phyloP scores from a whole-genome alignment of 805 yeast species.

The Wickerhamiella qilinensis region DNA sequence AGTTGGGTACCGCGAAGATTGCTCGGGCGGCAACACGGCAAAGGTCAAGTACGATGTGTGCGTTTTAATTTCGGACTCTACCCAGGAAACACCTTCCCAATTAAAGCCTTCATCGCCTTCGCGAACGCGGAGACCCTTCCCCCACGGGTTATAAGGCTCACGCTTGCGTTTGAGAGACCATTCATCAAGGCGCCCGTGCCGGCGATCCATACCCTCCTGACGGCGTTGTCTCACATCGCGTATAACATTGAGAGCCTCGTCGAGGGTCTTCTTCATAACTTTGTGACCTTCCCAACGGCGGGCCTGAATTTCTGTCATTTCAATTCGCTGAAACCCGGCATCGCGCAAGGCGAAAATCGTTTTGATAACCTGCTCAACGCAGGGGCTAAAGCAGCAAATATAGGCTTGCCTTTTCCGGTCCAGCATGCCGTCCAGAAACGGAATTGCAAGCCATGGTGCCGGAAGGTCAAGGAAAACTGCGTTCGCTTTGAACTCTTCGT shows the following conservation, averaged over 20 bases:
- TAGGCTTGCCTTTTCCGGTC: constrained; percentile 38
- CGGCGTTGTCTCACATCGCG: constrained; percentile 62
- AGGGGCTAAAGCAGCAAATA: constrained; percentile 92
- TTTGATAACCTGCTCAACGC: constrained; percentile 90
- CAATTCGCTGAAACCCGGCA: constrained; percentile 71
- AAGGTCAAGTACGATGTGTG: constrained; percentile 91
- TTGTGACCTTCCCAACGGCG: constrained; percentile 80
- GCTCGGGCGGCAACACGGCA: constrained; percentile 47
- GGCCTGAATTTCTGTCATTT: constrained; percentile 83
- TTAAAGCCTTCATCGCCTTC: constrained; percentile 73
- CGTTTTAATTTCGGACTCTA: constrained; percentile 74
- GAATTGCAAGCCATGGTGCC: constrained; percentile 92
- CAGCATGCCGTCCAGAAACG: constrained; percentile 45
- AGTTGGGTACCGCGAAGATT: no score
- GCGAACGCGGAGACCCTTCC: constrained; percentile 65
- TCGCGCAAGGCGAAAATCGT: constrained; percentile 60
- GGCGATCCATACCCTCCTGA: constrained; percentile 30
- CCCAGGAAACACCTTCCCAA: constrained; percentile 75
- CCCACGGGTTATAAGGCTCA: constrained; percentile 65
- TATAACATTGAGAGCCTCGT: constrained; percentile 65
- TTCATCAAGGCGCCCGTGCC: constrained; percentile 15
- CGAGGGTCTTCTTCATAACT: constrained; percentile 67
- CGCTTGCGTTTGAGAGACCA: constrained; percentile 4
- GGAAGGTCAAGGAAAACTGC: constrained; percentile 84
- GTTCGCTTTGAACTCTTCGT: constrained; percentile 32